Base-by-base conservation (phyloP, 768 basidiomycete genomes). In the Podaxis mareebaensis region DNA sequence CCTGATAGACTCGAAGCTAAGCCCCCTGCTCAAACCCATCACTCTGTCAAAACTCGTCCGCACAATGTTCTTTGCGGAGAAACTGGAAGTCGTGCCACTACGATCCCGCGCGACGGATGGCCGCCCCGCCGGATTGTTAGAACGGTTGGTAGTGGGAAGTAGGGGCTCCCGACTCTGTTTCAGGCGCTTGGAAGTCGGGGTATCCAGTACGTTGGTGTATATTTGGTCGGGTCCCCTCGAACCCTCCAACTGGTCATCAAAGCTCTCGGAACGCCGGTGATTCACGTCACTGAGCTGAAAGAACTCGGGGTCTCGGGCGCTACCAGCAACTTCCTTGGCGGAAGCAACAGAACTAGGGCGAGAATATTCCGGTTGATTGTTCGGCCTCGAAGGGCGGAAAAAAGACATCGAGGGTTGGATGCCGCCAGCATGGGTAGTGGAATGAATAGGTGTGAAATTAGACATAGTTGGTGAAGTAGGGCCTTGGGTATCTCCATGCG, bases 321-420 rank as follows among this genome's bases (percentile, higher is more conserved):
- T 52, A 46, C 60, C 53, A 11, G 53, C 49, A 11, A 56, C 46
- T 30, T 77, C 69, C 48, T 74, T 76, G 63, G 70, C 73, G 48
- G 73, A 73, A 57, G 67, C 67, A 55, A 70, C 69, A 7, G 78
- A 78, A 17, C 74, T 77, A 56, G 78, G 79, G 24, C 73, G 83
- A 33, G 79, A 82, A 66, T 74, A 79, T 54, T 72, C 73, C 11
- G 72, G 72, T 60, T 79, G 78, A 56, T 85, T 77, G 24, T 74
- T 73, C 0, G 90, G 91, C 55, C 86, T 81, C 4, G 86, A 83
- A 3, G 91, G 90, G 22, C 81, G 85, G 70, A 93, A 93, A 77
- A 93, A 93, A 6, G 89, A 88, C 4, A 90, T 85, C 10, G 91
- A 87, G 15, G 93, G 91, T 60, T 88, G 85, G 20, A 93, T 89